Base-by-base conservation (phyloP, 2,329 filamentous ascomycete species). In the Neocucurbitaria cava region DNA sequence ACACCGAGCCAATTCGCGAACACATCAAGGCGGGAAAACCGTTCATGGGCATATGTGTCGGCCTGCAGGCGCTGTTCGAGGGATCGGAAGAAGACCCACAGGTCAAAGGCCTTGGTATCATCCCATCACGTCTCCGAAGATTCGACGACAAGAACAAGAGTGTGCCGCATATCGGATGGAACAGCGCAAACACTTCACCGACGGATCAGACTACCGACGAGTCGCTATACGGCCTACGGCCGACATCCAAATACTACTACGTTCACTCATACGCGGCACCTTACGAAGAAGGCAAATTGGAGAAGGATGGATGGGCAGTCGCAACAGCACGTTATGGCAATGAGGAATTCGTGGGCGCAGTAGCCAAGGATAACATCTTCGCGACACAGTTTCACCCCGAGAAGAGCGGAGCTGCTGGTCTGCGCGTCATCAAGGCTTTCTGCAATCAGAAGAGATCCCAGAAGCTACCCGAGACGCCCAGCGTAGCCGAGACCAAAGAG, bases 111-210 rank as follows among this genome's bases (percentile, higher is more conserved):
- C 80, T 99, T 43, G 89, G 89, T 5, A 41, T 96, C 24, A 87
- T 98, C 58, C 87, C 88, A 40, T 85, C 85, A 35, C 80, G 79
- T 10, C 84, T 99, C 61, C 82, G 86, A 71, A 88, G 88, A 56
- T 99, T 99, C 78, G 81, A 91, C 72, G 87, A 91, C 73, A 75
- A 77, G 28, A 80, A 85, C 68, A 98, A 98, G 79, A 88, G 92
- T 33, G 96, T 99, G n/a, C 95, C 95, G 35, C 96, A 99, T 78
- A 99, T 99, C 75, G 95, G 95, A 50, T 99, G 95, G 95, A 99
- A 99, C 78, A 92, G 88, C 65, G 95, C 96, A 40, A 88, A 88
- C 66, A 87, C 88, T 1, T 73, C 77, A 58, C 66, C 76, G 56
- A 62, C 78, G 68, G 56, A 79, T 75, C 56, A 73, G 49, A 58